Conservation (phyloP, 139 green algal species). For the Gonium pectorale region DNA sequence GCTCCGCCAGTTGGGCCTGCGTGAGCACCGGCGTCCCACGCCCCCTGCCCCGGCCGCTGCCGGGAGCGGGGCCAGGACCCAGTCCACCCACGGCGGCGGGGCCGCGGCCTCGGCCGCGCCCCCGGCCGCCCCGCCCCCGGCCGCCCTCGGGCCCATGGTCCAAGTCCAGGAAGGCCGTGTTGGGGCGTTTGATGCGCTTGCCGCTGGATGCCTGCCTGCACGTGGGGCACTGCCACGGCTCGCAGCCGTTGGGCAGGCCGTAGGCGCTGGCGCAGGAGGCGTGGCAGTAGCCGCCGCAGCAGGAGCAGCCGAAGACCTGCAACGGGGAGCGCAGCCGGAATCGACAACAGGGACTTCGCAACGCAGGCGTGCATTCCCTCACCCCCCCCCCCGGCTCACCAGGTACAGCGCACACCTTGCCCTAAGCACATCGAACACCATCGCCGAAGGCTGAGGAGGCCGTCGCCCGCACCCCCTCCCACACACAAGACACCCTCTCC, state of each 20-base stretch:
- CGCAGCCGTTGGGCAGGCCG: not conserved
- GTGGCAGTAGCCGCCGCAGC: conserved; percentile 27
- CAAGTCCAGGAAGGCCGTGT: not conserved
- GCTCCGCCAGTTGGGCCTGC: not conserved
- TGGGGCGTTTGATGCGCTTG: conserved; percentile 35
- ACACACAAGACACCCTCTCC: no score
- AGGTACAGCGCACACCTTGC: no score
- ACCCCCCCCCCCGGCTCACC: no score
- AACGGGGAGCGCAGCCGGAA: no score
- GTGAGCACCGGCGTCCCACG: not conserved
- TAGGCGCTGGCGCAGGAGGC: not conserved
- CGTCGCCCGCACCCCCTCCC: no score
- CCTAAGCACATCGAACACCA: no score
- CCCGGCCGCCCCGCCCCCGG: conserved; percentile 10
- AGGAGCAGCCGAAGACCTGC: not conserved
- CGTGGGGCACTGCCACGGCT: conserved; percentile 16
- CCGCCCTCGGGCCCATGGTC: not conserved
- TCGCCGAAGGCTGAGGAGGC: no score
- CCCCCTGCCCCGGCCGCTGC: not conserved
- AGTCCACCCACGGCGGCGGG: not conserved
- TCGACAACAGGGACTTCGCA: no score
- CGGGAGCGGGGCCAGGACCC: not conserved
- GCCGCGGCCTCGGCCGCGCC: not conserved
- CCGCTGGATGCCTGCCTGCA: conserved; percentile 11
- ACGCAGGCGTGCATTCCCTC: no score